Conservation (phyloP, 148 eudicot genomes). For the Polygonum maritimum region DNA sequence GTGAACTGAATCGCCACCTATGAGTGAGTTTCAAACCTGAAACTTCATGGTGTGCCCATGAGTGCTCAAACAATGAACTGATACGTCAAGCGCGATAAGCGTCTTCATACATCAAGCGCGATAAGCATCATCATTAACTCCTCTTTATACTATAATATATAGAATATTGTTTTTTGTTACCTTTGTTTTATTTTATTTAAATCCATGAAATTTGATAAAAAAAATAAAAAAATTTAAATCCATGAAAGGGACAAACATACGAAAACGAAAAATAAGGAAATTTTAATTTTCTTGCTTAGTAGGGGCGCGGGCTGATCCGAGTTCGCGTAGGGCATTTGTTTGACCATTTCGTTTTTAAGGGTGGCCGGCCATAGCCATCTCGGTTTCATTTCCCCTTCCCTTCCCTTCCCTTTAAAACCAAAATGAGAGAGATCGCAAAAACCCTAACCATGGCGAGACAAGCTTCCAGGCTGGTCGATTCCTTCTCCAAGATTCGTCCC, state of each 20-base stretch:
- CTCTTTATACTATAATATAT: no score
- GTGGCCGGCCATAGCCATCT: background rate
- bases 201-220: no score
- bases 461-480: slow-evolving; percentile 20
- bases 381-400: background rate
- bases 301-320: background rate
- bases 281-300: background rate
- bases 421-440: slow-evolving; percentile 11
- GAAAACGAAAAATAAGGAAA: background rate
- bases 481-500: slow-evolving; percentile 18
- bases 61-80: no score
- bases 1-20: no score
- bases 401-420: background rate
- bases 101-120: no score
- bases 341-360: background rate
- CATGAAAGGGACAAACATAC: background rate
- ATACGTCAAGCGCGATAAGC: no score
- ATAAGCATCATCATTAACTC: no score
- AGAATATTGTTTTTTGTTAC: no score
- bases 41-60: no score
- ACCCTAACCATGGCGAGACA: slow-evolving; percentile 41
- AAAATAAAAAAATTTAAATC: no score
- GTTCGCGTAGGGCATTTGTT: background rate
- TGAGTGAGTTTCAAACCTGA: no score
- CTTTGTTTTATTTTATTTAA: no score